A percentile compares a stretch with the other conserved stretches of the same genome.
phyloP scores from a whole-genome alignment of 257 asterid species.

The Forsythia viridissima region DNA sequence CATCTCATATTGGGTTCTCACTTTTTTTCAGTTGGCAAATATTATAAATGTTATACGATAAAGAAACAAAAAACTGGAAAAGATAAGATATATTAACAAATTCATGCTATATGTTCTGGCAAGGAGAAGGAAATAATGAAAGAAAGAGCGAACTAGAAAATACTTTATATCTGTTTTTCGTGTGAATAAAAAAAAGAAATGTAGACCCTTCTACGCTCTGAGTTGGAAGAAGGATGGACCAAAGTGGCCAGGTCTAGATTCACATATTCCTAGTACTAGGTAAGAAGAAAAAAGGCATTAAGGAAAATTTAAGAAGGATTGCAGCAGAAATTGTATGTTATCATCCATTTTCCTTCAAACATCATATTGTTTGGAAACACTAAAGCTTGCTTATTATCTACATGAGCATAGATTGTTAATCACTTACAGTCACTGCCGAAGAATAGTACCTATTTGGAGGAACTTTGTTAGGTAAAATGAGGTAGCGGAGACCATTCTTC shows the following conservation, averaged over 20 bases:
- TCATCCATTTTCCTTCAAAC: constrained; percentile 7
- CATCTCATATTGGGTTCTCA: too few species aligned
- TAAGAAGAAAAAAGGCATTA: too few species aligned
- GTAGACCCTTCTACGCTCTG: not conserved
- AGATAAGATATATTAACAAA: not conserved
- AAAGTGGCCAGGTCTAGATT: constrained; percentile 7
- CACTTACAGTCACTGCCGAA: not conserved
- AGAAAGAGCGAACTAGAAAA: constrained; percentile 6
- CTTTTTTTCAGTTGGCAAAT: too few species aligned
- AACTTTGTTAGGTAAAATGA: constrained; percentile 91
- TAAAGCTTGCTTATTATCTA: constrained; percentile 19
- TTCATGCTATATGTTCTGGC: not conserved
- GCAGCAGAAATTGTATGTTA: not conserved
- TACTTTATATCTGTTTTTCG: not conserved
- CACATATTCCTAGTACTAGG: constrained; percentile 3
- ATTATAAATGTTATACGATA: not conserved
- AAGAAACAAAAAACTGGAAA: constrained; percentile 5
- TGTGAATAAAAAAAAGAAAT: not conserved
- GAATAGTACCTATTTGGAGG: constrained; percentile 83
- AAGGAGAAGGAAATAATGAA: not conserved
- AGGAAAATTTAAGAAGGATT: not conserved
- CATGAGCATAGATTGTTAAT: not conserved
- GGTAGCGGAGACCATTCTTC: constrained; percentile 90
- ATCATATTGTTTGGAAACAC: constrained; percentile 18
- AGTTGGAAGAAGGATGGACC: constrained; percentile 3